Evolutionary conservation across 441 rosid genomes (phyloP), one percentile per base, ranked within the genome.

Genomic region (Croton laevigatus): DNA sequence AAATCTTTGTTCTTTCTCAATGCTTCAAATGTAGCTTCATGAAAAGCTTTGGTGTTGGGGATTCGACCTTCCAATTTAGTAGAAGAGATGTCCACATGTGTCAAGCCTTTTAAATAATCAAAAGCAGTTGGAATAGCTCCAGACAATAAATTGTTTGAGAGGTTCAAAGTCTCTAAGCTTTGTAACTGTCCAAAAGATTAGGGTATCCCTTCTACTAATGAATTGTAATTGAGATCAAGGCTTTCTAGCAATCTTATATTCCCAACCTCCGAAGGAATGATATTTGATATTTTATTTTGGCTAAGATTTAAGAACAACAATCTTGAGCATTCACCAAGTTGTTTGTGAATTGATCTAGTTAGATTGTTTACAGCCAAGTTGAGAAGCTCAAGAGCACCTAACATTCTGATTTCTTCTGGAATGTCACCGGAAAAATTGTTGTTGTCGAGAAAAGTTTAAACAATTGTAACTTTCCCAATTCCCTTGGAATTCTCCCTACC

Each of bases 311-410:
- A n/a, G n/a, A n/a, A n/a, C n/a, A n/a, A n/a, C n/a, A n/a, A n/a
- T 79, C n/a, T 75, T 23, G 69, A 71, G 52, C 76, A 78, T 32
- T 69, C 68, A 22, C 77, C 77, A 10, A 84, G 65, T 0, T 82
- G 75, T 52, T 37, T n/a, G 0, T 84, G 86, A 42, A 82, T 82
- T 3, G 68, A 27, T 38, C 71, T 78, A 48, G 59, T 48, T 49
- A 82, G 72, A 59, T 51, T 75, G 74, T 84, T 84, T 44, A 73
- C 72, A 6, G 79, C 81, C 3, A 85, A 75, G 62, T 85, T 71
- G 34, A 83, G 80, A 49, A 42, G 57, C 38, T 16, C 71, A 68
- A 66, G 78, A 38, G 3, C 16, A 5, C 55, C 46, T 37, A 77
- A 67, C 52, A 8, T 59, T 52, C 58, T 69, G 57, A 83, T 64